Base-by-base conservation (phyloP, 495 filamentous ascomycete genomes). In the Podospora pseudopauciseta region DNA sequence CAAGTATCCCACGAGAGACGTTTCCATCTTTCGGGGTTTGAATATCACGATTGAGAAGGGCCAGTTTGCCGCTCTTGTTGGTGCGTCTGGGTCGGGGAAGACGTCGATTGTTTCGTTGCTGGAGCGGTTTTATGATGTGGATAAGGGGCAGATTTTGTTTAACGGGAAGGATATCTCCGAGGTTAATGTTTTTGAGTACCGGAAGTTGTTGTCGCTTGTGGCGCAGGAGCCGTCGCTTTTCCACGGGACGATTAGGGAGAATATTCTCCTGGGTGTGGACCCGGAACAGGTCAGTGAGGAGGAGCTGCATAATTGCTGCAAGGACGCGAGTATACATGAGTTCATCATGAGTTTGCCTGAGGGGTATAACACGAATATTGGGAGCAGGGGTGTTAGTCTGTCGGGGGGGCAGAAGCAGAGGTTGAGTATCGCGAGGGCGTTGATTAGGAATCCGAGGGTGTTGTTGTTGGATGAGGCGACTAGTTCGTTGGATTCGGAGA, bases 401-500 rank as follows among this genome's bases (percentile, higher is more conserved):
- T 90, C 87, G 0, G 92, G 91, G 4, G 92, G 91, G 1, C 92
- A 96, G 77, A 88, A 87, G 73, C 92, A 94, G 74, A 81, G 91
- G 16, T 76, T 96, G 19, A 85, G 89, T 1, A 91, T 96, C 63
- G 92, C 92, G 2, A 79, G 92, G 23, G 91, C 92, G 0, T 79
- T 94, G 28, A 86, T 96, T 11, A 86, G 91, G 13, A 85, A 90
- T 59, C 91, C 92, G 4, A 79, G 82, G 59, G 78, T 94, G 32
- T 76, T 94, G 69, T 78, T 96, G 34, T 81, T 96, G 2, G 92
- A 96, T 71, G 92, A 96, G 77, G 89, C 91, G 1, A 94, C 92
- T 5, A 87, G 83, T 56, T 87, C 87, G n/a, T 79, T 94, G 53
- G 92, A 96, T 68, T 87, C 88, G 67, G 86, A 91, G 77, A 87